phyloP scores from a whole-genome alignment of 192 early-diverging fungal species.

The Geranomyces michiganensis region DNA sequence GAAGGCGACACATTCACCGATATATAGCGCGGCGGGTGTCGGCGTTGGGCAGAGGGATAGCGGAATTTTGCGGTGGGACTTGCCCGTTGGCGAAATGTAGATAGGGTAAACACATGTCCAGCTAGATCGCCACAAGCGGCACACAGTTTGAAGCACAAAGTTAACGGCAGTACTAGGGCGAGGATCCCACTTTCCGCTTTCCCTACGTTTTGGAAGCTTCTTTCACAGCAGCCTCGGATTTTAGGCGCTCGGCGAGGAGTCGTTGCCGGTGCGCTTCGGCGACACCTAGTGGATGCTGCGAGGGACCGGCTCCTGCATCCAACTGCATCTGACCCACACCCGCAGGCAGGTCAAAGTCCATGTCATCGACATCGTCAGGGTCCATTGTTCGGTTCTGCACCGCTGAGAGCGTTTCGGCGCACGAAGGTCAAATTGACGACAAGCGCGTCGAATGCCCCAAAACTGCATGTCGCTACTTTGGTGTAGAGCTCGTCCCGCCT shows the following conservation, averaged over 20 bases:
- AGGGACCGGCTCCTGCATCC: background rate
- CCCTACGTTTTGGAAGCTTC: constrained; percentile 20
- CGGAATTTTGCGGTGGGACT: constrained; percentile 14
- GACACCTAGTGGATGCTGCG: background rate
- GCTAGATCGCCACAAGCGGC: background rate
- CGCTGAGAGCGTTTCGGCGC: no score
- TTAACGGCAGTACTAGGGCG: background rate
- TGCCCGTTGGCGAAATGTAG: constrained; percentile 38
- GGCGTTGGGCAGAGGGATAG: constrained; percentile 10
- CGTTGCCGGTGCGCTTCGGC: background rate
- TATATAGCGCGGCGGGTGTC: constrained; percentile 42
- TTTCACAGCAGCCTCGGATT: constrained; percentile 10
- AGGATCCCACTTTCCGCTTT: no score
- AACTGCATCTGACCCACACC: constrained; percentile 6
- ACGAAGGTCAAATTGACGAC: no score
- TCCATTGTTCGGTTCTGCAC: constrained; percentile 9
- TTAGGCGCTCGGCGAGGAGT: background rate
- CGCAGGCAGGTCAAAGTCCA: constrained; percentile 47
- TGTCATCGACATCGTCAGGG: constrained; percentile 43
- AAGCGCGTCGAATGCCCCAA: no score
- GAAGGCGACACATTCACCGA: constrained; percentile 34
- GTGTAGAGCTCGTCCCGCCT: no score
- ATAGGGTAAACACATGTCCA: constrained; percentile 47
- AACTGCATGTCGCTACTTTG: no score
- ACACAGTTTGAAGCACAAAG: background rate